Base-by-base conservation (phyloP, 768 basidiomycete species). In the Naganishia vishniacii region DNA sequence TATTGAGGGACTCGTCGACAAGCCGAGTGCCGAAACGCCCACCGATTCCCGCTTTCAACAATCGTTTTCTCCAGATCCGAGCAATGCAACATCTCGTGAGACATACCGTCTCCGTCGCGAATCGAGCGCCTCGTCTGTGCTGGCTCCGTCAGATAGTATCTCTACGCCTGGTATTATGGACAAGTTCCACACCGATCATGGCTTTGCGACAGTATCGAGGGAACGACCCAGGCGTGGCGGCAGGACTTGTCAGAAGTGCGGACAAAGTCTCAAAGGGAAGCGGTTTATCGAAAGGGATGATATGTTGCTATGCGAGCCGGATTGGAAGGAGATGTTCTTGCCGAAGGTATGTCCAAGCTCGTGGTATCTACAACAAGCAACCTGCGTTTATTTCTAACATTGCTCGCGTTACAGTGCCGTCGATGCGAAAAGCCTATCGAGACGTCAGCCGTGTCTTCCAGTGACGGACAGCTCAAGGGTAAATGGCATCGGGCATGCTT, bases 321-420 rank as follows among this genome's bases (percentile, higher is more conserved):
- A 92, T 76, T 95, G 92, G 92, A 95, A 94, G 81, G 85, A 88
- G 71, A 88, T 93, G 86, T 95, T 94, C 80, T 78, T 95, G 67
- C 92, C 92, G 66, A 91, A 91, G 81, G 89, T 88, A 67, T 44
- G 83, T 61, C 40, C n/a, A n/a, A n/a, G n/a, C n/a, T 31, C 34
- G 45, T 40, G 65, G 25, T 59, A 37, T 25, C 58, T 59, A 42
- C 40, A 31, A 23, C 20, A 20, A 25, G 45, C 61, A 62, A 65
- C 62, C 37, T 59, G 46, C 51, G 62, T 32, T 23, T 47, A 53
- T 53, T 46, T 12, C 18, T n/a, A 16, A 51, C 20, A 31, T 25
- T 53, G 40, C 18, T 32, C 9, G 31, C 16, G 20, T n/a, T n/a
- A 44, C 69, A 91, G 88, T 95, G 92, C 73, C 88, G 91, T 34